Conservation (phyloP, 768 basidiomycete genomes). For the Plicaturopsis crispa region DNA sequence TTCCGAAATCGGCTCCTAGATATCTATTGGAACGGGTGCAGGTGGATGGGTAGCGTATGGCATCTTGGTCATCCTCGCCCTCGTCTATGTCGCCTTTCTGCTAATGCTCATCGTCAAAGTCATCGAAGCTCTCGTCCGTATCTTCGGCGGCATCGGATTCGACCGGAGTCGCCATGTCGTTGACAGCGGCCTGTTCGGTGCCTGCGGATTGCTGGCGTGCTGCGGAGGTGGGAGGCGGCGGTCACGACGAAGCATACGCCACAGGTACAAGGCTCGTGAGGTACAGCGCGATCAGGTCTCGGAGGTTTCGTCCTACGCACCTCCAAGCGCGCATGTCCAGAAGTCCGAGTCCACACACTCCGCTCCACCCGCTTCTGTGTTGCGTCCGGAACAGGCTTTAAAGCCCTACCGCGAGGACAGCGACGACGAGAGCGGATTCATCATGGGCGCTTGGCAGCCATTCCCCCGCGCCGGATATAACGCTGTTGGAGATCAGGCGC, state of each 20-base stretch:
- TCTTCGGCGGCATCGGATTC: constrained; percentile 73
- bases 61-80: constrained; percentile 73
- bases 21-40: constrained; percentile 73
- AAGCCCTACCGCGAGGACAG: constrained; percentile 72
- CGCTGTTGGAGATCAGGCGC: constrained; percentile 32
- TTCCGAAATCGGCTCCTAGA: constrained; percentile 35
- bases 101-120: constrained; percentile 83
- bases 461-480: constrained; percentile 49
- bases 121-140: constrained; percentile 73
- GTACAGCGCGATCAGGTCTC: constrained; percentile 13
- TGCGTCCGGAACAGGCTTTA: constrained; percentile 74
- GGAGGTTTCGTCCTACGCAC: constrained; percentile 44
- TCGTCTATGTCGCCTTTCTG: constrained; percentile 79
- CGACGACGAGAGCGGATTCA: constrained; percentile 74
- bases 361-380: constrained; percentile 60
- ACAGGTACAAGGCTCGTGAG: not conserved
- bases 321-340: constrained; percentile 28
- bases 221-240: constrained; percentile 46
- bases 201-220: constrained; percentile 61
- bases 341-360: constrained; percentile 33
- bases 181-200: constrained; percentile 85
- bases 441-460: constrained; percentile 93
- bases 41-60: constrained; percentile 94
- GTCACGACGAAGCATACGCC: constrained; percentile 15
- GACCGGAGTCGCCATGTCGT: constrained; percentile 73